Percentiles rank a stretch among this genome's conserved stretches.
phyloP scores from a whole-genome alignment of 2,329 filamentous ascomycete species.

The Raffaelea arxii region DNA sequence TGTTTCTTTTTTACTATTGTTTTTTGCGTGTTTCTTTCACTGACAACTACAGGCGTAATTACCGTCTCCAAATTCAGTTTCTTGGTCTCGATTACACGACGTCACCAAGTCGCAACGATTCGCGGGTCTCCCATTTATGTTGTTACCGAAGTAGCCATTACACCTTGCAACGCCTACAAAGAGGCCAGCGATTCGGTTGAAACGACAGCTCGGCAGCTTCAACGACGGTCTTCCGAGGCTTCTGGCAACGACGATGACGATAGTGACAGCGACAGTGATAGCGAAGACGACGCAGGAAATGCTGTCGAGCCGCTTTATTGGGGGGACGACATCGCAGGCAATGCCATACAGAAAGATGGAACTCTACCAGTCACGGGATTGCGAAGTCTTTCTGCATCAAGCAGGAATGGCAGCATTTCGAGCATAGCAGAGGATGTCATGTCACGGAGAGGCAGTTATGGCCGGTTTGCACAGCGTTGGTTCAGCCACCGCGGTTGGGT shows the following conservation, averaged over 20 bases:
- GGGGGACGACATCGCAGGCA: conserved; percentile 4
- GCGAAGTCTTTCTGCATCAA: background rate
- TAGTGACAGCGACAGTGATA: conserved; percentile 27
- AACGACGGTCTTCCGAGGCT: conserved; percentile 22
- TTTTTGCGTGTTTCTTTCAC: background rate
- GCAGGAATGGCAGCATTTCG: conserved; percentile 21
- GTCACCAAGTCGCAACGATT: conserved; percentile 82
- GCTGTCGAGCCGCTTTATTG: conserved; percentile 14
- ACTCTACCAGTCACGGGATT: conserved; percentile 19
- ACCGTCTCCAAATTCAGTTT: conserved; percentile 74
- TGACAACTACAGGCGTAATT: conserved; percentile 80
- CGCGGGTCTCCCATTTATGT: conserved; percentile 75
- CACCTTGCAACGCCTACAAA: conserved; percentile 66
- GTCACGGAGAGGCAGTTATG: conserved; percentile 70
- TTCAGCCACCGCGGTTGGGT: conserved; percentile 80
- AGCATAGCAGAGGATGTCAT: conserved; percentile 87
- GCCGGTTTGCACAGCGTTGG: conserved; percentile 83
- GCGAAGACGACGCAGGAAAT: conserved; percentile 18
- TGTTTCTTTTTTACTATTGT: conserved; percentile 2
- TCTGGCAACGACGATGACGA: conserved; percentile 31
- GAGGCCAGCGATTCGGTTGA: conserved; percentile 67
- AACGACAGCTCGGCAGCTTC: conserved; percentile 41
- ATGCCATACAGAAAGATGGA: conserved; percentile 10
- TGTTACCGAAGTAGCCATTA: conserved; percentile 82
- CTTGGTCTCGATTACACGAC: conserved; percentile 75